Evolutionary conservation across 179 eudicot genomes (phyloP).

Genomic region (Beta corolliflora): DNA sequence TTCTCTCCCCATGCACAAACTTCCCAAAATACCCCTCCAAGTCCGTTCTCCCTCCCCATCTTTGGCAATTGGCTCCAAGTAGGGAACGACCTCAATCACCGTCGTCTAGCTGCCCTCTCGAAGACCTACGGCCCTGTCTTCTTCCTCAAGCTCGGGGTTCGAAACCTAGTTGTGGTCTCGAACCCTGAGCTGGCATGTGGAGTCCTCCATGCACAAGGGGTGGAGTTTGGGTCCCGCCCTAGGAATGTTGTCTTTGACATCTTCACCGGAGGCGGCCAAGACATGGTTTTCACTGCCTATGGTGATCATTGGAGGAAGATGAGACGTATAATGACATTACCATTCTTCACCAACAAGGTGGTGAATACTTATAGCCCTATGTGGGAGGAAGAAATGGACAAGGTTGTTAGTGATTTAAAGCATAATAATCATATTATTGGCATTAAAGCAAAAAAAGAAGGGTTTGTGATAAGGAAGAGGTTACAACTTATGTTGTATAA

Average conservation of each 20-base stretch:
- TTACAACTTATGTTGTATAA: constrained; percentile 69
- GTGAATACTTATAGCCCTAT: constrained; percentile 53
- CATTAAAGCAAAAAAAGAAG: constrained; percentile 32
- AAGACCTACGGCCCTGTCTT: constrained; percentile 34
- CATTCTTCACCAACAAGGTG: constrained; percentile 77
- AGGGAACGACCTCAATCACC: constrained; percentile 46
- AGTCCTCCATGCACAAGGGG: constrained; percentile 48
- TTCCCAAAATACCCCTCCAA: constrained; percentile 34
- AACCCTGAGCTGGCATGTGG: constrained; percentile 42
- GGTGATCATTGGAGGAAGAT: constrained; percentile 77
- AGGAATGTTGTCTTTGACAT: constrained; percentile 60
- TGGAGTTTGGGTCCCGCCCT: constrained; percentile 48
- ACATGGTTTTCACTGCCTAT: constrained; percentile 70
- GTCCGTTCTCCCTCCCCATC: constrained; percentile 39
- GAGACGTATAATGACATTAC: constrained; percentile 71
- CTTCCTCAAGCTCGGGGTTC: constrained; percentile 42
- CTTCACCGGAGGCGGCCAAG: constrained; percentile 68
- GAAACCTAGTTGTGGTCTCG: constrained; percentile 48
- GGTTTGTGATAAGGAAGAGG: constrained; percentile 58
- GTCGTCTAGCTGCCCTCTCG: constrained; percentile 31
- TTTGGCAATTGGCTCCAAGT: constrained; percentile 52
- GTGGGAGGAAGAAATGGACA: constrained; percentile 62
- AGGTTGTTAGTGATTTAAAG: constrained; percentile 51
- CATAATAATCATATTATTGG: constrained; percentile 22
- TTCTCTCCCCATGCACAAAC: constrained; percentile 11